Base-by-base conservation (phyloP, 1,284 basidiomycete genomes). In the Prillingera fragicola region DNA sequence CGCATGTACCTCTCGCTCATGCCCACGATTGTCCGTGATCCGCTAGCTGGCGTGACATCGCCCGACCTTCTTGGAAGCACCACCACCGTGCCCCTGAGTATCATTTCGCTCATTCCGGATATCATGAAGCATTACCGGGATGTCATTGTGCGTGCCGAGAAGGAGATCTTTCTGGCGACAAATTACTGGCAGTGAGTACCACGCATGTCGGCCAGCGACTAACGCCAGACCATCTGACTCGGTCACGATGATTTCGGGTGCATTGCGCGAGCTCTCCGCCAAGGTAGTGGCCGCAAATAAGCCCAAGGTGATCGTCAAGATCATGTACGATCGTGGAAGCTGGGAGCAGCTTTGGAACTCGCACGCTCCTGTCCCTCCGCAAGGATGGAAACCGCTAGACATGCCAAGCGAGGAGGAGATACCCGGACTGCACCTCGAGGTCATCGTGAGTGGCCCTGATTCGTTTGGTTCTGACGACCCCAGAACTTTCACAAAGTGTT, bases 261-360 rank as follows among this genome's bases (percentile, higher is more conserved):
- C 79, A 0, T 67, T 84, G 8, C 71, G 71, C 15, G 78, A 81
- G 47, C 71, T 84, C 12, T 80, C 78, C 12, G 72, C 67, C 28
- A 65, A 77, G 10, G 60, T 73, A 6, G 68, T 74, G 6, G 74
- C 76, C 54, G 70, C 72, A 29, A 71, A 54, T 3, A 73, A 74
- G n/a, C 67, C 66, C 12, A 78, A 75, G 52, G 74, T 81, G n/a
- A 72, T 83, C 35, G 71, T 74, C 56, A 74, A 75, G 60, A 63
- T 84, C 58, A 78, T 83, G 59, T 84, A 83, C 65, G 82, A 84
- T 57, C 75, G 82, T 53, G 83, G 82, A 1, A 78, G 75, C 35
- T 70, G 77, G 52, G 76, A 77, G 60, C 71, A 72, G 48, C 57
- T 80, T 19, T 57, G 73, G 52, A 77, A 81, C 48, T 76, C 78